Evolutionary conservation across 2,329 filamentous ascomycete genomes (phyloP).

Genomic region (Hansfordia pulvinata): DNA sequence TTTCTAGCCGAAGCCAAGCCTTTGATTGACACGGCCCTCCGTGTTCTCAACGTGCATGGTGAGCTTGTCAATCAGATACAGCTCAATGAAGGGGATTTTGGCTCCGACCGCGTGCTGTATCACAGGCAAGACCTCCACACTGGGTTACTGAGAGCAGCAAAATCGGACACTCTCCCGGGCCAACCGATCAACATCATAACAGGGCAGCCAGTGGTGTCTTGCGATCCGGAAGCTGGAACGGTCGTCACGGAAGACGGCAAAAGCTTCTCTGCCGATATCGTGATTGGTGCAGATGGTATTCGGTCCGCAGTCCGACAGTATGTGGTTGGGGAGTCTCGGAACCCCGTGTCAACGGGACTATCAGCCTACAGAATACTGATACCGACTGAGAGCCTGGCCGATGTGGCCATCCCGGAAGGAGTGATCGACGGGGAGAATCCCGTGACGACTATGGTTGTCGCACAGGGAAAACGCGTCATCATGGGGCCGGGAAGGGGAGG

Average conservation of each 20-base stretch:
- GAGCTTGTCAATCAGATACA: slow-evolving; percentile 16
- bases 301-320: slow-evolving; percentile 5
- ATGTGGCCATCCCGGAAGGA: slow-evolving; percentile 7
- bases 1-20: slow-evolving; percentile 15
- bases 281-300: slow-evolving; percentile 24
- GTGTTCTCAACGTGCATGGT: slow-evolving; percentile 12
- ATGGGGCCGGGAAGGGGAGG: slow-evolving; percentile 29
- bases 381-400: slow-evolving; percentile 4
- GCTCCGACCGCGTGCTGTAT: slow-evolving; percentile 23
- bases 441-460: slow-evolving; percentile 30
- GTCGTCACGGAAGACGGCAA: slow-evolving; percentile 20
- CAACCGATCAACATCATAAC: slow-evolving; percentile 5
- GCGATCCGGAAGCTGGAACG: slow-evolving; percentile 22
- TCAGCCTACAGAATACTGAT: slow-evolving; percentile 23
- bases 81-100: slow-evolving; percentile 17
- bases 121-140: slow-evolving; percentile 25
- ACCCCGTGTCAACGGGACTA: slow-evolving; percentile 18
- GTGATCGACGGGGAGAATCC: slow-evolving; percentile 22
- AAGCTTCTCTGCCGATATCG: slow-evolving; percentile 13
- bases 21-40: slow-evolving; percentile 21
- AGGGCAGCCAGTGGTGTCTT: slow-evolving; percentile 16
- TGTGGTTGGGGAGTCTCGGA: slow-evolving; percentile 7
- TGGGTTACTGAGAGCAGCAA: slow-evolving; percentile 13
- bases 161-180: not conserved
- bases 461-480: slow-evolving; percentile 24